Percentiles rank a stretch among this genome's conserved stretches.
Conservation (phyloP, 176 grass and related monocot genomes). For the Rhynchospora breviuscula region DNA sequence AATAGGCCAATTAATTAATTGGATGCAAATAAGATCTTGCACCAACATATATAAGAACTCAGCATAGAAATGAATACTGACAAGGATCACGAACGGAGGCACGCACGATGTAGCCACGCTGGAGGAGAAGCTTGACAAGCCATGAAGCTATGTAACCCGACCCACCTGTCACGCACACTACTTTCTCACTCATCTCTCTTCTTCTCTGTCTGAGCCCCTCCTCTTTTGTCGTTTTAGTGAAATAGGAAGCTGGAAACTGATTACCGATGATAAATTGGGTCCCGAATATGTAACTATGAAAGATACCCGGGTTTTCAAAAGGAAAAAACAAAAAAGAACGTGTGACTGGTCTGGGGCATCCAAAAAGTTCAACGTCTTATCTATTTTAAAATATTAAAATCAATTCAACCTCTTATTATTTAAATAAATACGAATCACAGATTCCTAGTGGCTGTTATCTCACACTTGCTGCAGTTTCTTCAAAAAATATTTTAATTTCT, state of each 20-base stretch:
- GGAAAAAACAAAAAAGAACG: conserved; percentile 9
- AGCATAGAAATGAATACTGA: background rate
- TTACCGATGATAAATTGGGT: background rate
- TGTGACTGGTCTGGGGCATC: too few relatives aligned
- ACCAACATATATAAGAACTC: background rate
- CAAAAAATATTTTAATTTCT: too few relatives aligned
- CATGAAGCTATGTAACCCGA: conserved; percentile 56
- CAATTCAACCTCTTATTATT: too few relatives aligned
- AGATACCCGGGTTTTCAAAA: background rate
- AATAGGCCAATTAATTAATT: background rate
- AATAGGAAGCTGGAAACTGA: background rate
- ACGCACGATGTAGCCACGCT: conserved; percentile 46
- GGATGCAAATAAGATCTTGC: background rate
- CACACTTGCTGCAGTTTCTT: too few relatives aligned
- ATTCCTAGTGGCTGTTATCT: too few relatives aligned
- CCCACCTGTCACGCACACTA: conserved; percentile 47
- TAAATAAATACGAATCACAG: too few relatives aligned
- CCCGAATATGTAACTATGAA: too few relatives aligned
- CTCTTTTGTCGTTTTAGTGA: background rate
- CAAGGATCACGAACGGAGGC: conserved; percentile 52
- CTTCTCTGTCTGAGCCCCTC: background rate
- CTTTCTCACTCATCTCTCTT: conserved; percentile 1
- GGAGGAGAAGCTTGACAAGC: conserved; percentile 60
- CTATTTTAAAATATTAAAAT: too few relatives aligned
- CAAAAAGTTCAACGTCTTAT: too few relatives aligned